Conservation (phyloP, 2,329 filamentous ascomycete genomes). For the Aspergillus fijiensis region DNA sequence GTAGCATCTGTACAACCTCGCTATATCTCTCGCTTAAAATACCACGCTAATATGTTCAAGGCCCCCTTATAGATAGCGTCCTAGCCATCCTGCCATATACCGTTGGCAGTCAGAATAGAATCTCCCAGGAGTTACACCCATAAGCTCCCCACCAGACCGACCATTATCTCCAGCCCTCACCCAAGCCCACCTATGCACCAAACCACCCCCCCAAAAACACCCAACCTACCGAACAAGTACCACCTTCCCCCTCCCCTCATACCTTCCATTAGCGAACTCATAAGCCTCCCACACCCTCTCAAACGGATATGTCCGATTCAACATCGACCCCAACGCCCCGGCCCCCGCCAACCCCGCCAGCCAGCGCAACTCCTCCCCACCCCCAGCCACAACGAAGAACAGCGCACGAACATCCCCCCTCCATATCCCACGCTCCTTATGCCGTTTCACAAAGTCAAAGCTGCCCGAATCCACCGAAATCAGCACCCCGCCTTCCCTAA, state of each 20-base stretch:
- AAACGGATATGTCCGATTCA: constrained; percentile 4
- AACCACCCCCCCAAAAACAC: not conserved
- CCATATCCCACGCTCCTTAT: constrained; percentile 18
- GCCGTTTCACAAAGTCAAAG: constrained; percentile 28
- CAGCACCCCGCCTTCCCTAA: constrained; percentile 21
- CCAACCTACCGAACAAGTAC: not conserved
- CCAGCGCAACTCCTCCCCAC: not conserved
- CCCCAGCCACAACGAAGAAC: constrained; percentile 15
- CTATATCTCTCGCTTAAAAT: too few relatives aligned
- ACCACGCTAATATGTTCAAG: too few relatives aligned
- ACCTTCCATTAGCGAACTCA: constrained; percentile 9
- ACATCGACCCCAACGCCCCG: constrained; percentile 7
- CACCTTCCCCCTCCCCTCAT: constrained; percentile 12
- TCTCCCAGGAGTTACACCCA: too few relatives aligned
- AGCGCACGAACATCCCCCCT: constrained; percentile 18
- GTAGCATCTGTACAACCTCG: too few relatives aligned
- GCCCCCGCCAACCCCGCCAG: constrained; percentile 3
- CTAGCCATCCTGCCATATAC: too few relatives aligned
- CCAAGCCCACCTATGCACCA: too few relatives aligned
- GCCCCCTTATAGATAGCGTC: too few relatives aligned
- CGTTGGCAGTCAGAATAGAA: too few relatives aligned
- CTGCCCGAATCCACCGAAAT: constrained; percentile 32
- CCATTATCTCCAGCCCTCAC: too few relatives aligned
- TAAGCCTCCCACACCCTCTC: constrained; percentile 11
- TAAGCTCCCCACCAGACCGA: too few relatives aligned